Percentiles rank a stretch among this genome's conserved stretches.
Conservation (phyloP, 345 rosid genomes). For the Syzygium aromaticum region DNA sequence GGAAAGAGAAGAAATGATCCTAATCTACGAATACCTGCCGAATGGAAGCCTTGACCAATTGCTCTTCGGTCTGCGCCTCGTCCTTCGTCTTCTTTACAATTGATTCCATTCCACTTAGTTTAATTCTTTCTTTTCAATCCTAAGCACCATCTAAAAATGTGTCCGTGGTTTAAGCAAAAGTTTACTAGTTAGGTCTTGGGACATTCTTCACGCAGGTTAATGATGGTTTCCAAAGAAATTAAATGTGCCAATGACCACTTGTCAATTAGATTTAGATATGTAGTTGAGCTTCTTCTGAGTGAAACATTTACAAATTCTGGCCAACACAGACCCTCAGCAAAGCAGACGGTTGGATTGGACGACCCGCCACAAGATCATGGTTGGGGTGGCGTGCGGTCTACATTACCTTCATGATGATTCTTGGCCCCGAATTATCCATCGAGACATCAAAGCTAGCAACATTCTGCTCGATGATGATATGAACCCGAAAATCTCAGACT, state of each 20-base stretch:
- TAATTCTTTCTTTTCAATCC: background rate
- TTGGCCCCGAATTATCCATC: background rate
- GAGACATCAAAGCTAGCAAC: background rate
- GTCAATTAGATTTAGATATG: background rate
- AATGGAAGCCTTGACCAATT: slow-evolving; percentile 14
- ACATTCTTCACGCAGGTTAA: background rate
- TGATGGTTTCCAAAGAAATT: no score
- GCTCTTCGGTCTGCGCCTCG: slow-evolving; percentile 13
- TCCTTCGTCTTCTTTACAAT: background rate
- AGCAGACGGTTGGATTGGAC: background rate
- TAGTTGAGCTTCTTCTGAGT: no score
- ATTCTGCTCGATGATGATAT: background rate
- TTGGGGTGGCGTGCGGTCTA: background rate
- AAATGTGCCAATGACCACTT: background rate
- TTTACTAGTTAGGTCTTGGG: background rate
- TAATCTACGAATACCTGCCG: slow-evolving; percentile 14
- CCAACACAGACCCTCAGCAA: background rate
- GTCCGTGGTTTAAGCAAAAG: background rate
- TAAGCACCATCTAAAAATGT: no score
- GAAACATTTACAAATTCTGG: background rate
- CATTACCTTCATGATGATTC: background rate
- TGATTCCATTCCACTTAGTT: background rate
- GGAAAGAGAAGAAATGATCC: slow-evolving; percentile 7
- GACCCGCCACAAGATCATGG: background rate
- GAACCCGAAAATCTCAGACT: background rate